phyloP scores from a whole-genome alignment of 2,329 filamentous ascomycete genomes.

The Aureobasidium mangrovei region DNA sequence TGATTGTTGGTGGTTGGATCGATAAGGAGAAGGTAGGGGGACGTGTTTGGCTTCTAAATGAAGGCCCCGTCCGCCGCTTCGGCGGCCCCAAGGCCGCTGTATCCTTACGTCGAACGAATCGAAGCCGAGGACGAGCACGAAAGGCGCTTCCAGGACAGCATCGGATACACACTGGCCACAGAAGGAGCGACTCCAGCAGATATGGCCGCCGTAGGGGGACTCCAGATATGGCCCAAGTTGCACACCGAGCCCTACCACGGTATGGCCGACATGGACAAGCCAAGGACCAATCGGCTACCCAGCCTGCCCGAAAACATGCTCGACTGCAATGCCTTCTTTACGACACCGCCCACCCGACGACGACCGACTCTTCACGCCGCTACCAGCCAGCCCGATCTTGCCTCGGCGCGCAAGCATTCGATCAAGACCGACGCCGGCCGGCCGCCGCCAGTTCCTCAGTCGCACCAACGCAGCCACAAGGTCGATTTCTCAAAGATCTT shows the following conservation, averaged over 20 bases:
- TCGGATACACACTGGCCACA: slow-evolving; percentile 12
- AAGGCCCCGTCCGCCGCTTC: not conserved
- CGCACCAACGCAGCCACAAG: slow-evolving; percentile 6
- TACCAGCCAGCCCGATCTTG: slow-evolving; percentile 1
- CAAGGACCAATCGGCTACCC: slow-evolving; percentile 14
- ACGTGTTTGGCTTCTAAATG: not conserved
- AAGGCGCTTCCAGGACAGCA: slow-evolving; percentile 8
- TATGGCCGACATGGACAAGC: slow-evolving; percentile 13
- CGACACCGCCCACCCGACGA: not conserved
- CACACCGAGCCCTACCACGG: slow-evolving; percentile 15
- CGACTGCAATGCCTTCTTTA: not conserved
- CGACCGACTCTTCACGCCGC: slow-evolving; percentile 18
- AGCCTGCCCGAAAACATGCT: not conserved
- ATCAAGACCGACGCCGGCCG: slow-evolving; percentile 7
- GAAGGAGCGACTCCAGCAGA: not conserved
- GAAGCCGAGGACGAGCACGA: not conserved
- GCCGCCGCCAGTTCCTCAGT: slow-evolving; percentile 3
- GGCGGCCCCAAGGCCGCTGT: not conserved
- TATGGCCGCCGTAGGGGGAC: slow-evolving; percentile 9
- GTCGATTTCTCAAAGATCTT: slow-evolving; percentile 10
- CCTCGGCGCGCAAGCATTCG: slow-evolving; percentile 25
- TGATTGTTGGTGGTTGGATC: slow-evolving; percentile 8
- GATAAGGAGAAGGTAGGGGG: slow-evolving; percentile 10
- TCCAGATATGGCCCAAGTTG: slow-evolving; percentile 15
- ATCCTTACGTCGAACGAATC: not conserved